A percentile compares a stretch with the other conserved stretches of the same genome.
Evolutionary conservation across 2,329 filamentous ascomycete species (phyloP).

Genomic region (Lasiodiplodia citricola): DNA sequence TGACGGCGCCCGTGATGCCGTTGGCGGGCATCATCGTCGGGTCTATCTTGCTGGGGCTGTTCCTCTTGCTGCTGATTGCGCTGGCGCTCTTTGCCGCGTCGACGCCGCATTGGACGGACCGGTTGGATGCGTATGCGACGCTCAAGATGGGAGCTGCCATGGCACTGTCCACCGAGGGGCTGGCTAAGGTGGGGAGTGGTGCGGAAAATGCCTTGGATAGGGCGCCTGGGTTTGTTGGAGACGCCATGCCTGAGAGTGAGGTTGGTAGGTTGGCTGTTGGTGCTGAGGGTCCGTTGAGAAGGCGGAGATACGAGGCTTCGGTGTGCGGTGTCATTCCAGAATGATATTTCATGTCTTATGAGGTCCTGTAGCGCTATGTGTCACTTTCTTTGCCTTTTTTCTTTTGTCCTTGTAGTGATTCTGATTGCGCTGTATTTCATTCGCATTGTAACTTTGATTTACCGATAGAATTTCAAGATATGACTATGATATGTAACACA

Average conservation of each 20-base stretch:
- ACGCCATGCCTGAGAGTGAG: neutral
- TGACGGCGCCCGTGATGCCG: conserved; percentile 2
- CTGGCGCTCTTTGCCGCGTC: neutral
- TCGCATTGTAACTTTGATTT: too few relatives aligned
- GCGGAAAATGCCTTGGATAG: neutral
- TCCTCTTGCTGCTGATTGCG: neutral
- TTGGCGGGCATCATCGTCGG: neutral
- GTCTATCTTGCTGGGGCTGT: neutral
- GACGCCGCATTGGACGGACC: neutral
- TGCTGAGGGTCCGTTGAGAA: neutral
- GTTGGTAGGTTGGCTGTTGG: neutral
- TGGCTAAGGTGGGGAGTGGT: neutral
- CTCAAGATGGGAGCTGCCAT: neutral
- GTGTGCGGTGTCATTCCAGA: neutral
- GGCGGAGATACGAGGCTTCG: neutral
- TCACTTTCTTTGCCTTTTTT: too few relatives aligned
- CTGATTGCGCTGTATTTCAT: too few relatives aligned
- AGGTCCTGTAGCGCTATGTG: too few relatives aligned
- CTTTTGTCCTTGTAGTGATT: too few relatives aligned
- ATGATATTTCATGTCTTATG: neutral
- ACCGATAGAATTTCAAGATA: too few relatives aligned
- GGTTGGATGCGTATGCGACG: neutral
- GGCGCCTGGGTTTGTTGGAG: neutral
- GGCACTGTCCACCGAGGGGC: neutral
- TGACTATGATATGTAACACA: too few relatives aligned